Evolutionary conservation across 345 rosid species (phyloP), one percentile per base, ranked within the genome.

Genomic region (Eucalyptus globulus): DNA sequence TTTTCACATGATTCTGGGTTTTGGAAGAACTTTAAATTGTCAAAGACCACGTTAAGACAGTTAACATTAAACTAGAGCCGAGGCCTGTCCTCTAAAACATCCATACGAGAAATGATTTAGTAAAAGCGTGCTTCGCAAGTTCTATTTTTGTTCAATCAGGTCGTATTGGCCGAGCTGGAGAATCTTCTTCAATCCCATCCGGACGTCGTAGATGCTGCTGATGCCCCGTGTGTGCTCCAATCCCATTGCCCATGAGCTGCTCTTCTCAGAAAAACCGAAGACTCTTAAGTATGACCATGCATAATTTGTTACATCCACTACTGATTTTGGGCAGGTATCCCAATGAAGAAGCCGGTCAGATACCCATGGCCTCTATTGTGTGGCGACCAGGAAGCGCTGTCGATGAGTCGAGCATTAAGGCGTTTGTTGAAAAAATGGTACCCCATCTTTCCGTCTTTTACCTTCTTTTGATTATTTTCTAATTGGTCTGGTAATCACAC

Each of bases 81-180:
- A 65, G 37, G 37, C 76, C 76, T n/a, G 76, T n/a, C 76, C 34
- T 65, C 37, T 14, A 65, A 65, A 65, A 65, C 67, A 60, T 60
- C 14, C 45, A 19, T 19, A 19, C 81, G 10, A 37, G 13, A 72
- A 72, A 72, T 37, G 83, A 72, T 19, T 72, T 15, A 19, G 81
- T 72, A 17, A 19, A 69, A 72, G 44, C 26, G 51, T 51, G 24
- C 49, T 45, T 67, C 22, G 26, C 9, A 51, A 80, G 89, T 27
- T 87, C 6, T 21, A 72, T 11, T 37, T 72, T 72, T 72, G 45
- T 72, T 37, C 83, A 72, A 72, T 86, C 88, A 94, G 96, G 95
- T 94, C 49, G 94, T 94, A 26, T 95, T 94, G 24, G 93, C 94
- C 49, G 95, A 95, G 87, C 90, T 94, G 34, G 97, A 95, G 91